Base-by-base conservation (phyloP, 371 early-diverging fungal species). In the Enterospora canceri region DNA sequence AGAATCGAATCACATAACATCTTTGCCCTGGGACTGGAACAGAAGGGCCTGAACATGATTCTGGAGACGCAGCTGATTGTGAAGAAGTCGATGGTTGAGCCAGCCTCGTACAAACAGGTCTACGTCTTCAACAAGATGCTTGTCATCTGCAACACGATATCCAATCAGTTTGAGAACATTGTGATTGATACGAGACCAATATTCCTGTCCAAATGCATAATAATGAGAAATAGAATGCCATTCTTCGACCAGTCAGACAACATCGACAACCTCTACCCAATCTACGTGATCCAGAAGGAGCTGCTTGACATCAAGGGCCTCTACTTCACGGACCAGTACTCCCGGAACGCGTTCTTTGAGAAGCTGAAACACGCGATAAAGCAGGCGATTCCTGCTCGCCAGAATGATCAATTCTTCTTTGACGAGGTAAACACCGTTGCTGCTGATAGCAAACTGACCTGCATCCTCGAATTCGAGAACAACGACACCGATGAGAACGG, bases 71-170 rank as follows among this genome's bases (percentile, higher is more conserved):
- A 70, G 26, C 19, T 67, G 1, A 58, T 76, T 51, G 35, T 73
- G 19, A 73, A 72, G 55, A 35, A 46, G 15, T 24, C 26, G 1
- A 26, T 49, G 0, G 30, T n/a, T 1, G 34, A 33, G 21, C 66
- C 70, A 8, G 54, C 54, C 1, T 30, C 57, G 24, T 50, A 32
- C 26, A 65, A 57, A 34, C 65, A 67, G 2, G 34, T 76, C n/a
- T 66, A 58, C 50, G 35, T 76, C 3, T 71, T 73, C 59, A 69
- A 73, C 40, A 48, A 59, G n/a, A 26, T 59, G 15, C 56, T 76
- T 3, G 19, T 76, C 18, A 62, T 73, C 31, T 70, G 73, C 48
- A 51, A 73, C 2, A 51, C 28, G 0, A 31, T 47, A 12, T 15
- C 57, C 29, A 49, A 61, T 2, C 33, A 48, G 19, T 69, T 57